Evolutionary conservation across 805 yeast species (phyloP).

Genomic region (Nakazawaea wickerhamii): DNA sequence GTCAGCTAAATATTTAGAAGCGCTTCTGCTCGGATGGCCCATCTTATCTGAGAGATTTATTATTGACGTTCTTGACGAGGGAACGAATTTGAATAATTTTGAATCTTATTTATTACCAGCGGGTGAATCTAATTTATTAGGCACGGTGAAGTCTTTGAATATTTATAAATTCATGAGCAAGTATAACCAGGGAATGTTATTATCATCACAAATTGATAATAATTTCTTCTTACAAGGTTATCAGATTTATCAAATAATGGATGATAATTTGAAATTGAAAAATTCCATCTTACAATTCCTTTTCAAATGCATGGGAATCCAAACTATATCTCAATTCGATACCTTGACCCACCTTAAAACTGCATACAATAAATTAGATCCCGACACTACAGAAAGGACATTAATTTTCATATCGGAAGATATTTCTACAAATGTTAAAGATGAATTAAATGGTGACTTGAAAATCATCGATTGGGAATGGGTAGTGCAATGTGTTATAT

Average conservation of each 20-base stretch:
- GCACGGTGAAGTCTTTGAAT: constrained; percentile 42
- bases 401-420: not conserved
- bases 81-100: constrained; percentile 38
- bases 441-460: not conserved
- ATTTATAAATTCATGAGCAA: constrained; percentile 37
- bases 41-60: constrained; percentile 56
- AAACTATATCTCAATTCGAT: not conserved
- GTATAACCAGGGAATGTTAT: constrained; percentile 23
- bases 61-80: constrained; percentile 25
- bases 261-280: not conserved
- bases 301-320: constrained; percentile 1
- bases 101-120: constrained; percentile 60
- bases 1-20: constrained; percentile 72
- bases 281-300: constrained; percentile 1
- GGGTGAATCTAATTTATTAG: constrained; percentile 53
- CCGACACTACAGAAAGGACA: not conserved
- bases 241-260: constrained; percentile 25
- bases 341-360: not conserved
- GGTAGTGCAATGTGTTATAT: constrained; percentile 9
- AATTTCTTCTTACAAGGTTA: constrained; percentile 26
- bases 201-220: constrained; percentile 38
- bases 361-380: not conserved
- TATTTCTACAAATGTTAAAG: not conserved
- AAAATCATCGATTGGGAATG: constrained; percentile 12
- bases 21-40: constrained; percentile 84